Conservation (phyloP, 306 rosid genomes). For the Castanea crenata region DNA sequence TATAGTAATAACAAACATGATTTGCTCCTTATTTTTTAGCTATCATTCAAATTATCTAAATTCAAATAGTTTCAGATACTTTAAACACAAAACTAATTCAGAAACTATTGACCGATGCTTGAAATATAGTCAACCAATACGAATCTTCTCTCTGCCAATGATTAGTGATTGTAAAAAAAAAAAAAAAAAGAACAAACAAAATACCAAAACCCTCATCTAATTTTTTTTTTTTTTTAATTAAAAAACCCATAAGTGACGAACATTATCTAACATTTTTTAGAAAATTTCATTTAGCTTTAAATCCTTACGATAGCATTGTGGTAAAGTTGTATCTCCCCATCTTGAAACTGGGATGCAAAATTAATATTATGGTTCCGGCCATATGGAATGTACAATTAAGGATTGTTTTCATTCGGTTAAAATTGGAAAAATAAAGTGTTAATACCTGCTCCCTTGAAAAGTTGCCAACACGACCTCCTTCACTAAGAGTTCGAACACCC, state of each 20-base stretch:
- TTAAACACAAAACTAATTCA: background rate
- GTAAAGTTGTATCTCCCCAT: background rate
- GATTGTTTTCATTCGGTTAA: background rate
- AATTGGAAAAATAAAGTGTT: slow-evolving; percentile 2
- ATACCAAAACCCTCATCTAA: background rate
- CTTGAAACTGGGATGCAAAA: too few relatives aligned
- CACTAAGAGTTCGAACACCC: slow-evolving; percentile 98
- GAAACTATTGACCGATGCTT: background rate
- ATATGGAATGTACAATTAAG: background rate
- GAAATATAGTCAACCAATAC: background rate
- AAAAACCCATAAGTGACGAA: background rate
- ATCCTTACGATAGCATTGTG: background rate
- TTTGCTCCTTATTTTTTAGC: background rate
- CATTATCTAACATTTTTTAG: background rate
- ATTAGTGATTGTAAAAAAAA: background rate
- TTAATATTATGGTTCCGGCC: background rate
- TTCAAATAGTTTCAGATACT: too few relatives aligned
- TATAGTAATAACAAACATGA: background rate
- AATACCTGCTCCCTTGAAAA: slow-evolving; percentile 97
- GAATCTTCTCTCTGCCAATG: background rate
- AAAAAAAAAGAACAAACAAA: background rate
- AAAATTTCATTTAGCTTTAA: background rate
- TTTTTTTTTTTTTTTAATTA: background rate
- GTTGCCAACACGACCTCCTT: slow-evolving; percentile 98
- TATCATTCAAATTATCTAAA: background rate